Evolutionary conservation across 306 rosid genomes (phyloP), one percentile per base, ranked within the genome.

Genomic region (Nissolia schottii): DNA sequence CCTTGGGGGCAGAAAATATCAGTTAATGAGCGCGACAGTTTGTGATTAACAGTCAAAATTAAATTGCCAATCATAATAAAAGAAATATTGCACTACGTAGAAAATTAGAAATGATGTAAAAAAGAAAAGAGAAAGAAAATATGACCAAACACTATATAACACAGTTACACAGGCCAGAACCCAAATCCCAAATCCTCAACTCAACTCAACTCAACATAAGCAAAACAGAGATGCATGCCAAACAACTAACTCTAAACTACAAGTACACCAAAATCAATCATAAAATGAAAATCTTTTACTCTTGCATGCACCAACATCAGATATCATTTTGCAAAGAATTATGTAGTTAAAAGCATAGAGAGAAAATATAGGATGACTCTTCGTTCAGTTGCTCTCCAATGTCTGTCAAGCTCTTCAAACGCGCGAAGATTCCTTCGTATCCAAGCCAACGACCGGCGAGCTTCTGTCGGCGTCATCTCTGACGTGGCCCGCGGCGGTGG

Each of bases 401-500:
- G 16, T n/a, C n/a, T n/a, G n/a, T n/a, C 45, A 3, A 63, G 10
- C 13, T 58, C 31, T 50, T 82, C 85, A 80, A 63, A 58, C 84
- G 14, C 32, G 81, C 3, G 29, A 20, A 3, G 58, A 28, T 31
- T 78, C 87, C 53, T 77, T 74, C 0, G 74, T 51, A 72, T 85
- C 86, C 22, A 77, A 45, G 1, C 76, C 89, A 19, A 77, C 3
- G 1, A 67, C 87, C 19, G 71, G 70, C 0, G 90, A 83, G 16
- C 74, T 76, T 25, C 73, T 70, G 46, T 85, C 84, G 2, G 73
- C 60, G 8, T 82, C 87, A 0, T 80, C 89, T 23, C 29, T 81
- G 12, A 84, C 92, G n/a, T 87, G 82, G 32, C 94, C 90, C 1
- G 97, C 98, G 15, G 84, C 87, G 45, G 72, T 80, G 19, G 92